phyloP scores from a whole-genome alignment of 331 rosid species.

The Rhamnella rubrinervis region DNA sequence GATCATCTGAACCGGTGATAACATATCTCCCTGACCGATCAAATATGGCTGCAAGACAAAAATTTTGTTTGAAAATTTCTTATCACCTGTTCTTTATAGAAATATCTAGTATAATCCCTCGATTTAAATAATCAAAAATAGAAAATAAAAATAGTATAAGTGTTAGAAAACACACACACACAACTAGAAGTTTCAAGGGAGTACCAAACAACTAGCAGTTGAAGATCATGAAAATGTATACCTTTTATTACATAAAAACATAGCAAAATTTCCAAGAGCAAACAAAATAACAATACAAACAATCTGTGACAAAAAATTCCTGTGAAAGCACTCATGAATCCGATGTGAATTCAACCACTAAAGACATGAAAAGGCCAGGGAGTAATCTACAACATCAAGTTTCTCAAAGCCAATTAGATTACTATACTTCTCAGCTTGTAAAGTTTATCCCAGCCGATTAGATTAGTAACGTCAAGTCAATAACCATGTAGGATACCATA shows the following conservation, averaged over 20 bases:
- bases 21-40: constrained; percentile 88
- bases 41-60: constrained; percentile 75
- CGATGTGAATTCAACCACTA: constrained; percentile 8
- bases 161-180: neutral
- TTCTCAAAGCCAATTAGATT: neutral
- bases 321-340: neutral
- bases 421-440: too few relatives aligned
- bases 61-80: constrained; percentile 17
- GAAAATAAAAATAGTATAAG: neutral
- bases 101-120: neutral
- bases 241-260: neutral
- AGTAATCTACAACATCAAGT: constrained; percentile 1
- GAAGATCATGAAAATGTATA: constrained; percentile 8
- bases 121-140: neutral
- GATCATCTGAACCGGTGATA: constrained; percentile 90
- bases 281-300: neutral
- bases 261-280: constrained; percentile 3
- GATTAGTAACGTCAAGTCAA: neutral
- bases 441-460: constrained; percentile 22
- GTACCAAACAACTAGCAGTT: constrained; percentile 1
- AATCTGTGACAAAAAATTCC: neutral
- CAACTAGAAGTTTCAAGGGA: neutral
- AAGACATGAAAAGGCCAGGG: constrained; percentile 9
- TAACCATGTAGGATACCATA: constrained; percentile 12
- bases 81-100: constrained; percentile 1